Evolutionary conservation across 1,139 yeast species (phyloP), one percentile per base, ranked within the genome.

Genomic region (Debaryomyces singareniensis): DNA sequence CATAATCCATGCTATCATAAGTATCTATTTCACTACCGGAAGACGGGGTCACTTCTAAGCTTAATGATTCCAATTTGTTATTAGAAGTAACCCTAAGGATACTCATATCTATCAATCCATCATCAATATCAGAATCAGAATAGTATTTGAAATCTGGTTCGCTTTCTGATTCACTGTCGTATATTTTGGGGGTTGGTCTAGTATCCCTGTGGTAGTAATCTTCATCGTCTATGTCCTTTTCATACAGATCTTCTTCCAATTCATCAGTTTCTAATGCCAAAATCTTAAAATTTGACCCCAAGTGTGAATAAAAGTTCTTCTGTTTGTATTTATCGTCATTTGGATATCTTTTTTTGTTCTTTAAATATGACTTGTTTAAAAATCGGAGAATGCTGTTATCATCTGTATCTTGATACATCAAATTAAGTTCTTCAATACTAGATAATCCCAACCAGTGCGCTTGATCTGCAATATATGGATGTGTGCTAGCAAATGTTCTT

Each of bases 381-480:
- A 53, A 50, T 34, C 50, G 55, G 11, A 66, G 51, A 27, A 68
- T 62, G 2, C 44, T 43, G 24, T 55, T 59, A 30, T 65, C 60
- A 14, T 54, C 56, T 25, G 48, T 49, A 11, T 56, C 60, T 28
- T 53, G 57, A 38, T 61, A 66, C 27, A 67, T 38, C 24, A 61
- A 63, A 42, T 67, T 65, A 35, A 67, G 47, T 30, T 58, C 55
- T 20, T 55, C 57, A 3, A 53, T 44, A 27, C 56, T 51, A 6
- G 68, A 52, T 7, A 68, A 46, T 1, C 68, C 72, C 28, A 68
- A 47, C 51, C 66, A 67, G 35, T 63, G 68, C 3, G 70, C 71
- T 36, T 65, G 70, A 37, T 68, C 74, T 3, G 71, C 67, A 14
- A 68, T 40, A 37, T 68, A 68, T 0, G 74, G 74, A 42, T 66